Conservation (phyloP, 345 rosid species). For the Clarkia xantiana region DNA sequence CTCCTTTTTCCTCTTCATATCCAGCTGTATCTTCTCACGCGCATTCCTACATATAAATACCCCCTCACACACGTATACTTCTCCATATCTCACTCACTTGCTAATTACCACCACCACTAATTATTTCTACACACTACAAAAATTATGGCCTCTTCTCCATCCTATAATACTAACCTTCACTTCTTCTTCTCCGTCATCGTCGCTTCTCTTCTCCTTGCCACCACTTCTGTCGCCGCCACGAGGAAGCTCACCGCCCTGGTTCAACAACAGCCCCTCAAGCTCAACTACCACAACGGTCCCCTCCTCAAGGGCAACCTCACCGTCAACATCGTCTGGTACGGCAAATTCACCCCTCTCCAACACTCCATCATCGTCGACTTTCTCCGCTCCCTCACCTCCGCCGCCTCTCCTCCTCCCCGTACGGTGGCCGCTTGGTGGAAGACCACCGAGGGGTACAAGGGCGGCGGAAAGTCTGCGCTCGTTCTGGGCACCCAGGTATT, state of each 20-base stretch:
- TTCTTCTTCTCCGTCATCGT: background rate
- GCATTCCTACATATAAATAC: no score
- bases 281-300: constrained; percentile 7
- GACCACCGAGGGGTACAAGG: constrained; percentile 8
- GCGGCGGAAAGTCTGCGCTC: background rate
- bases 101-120: no score
- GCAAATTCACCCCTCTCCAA: constrained; percentile 3
- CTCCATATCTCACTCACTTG: no score
- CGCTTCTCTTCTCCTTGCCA: background rate
- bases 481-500: background rate
- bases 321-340: constrained; percentile 11
- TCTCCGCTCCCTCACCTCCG: constrained; percentile 7
- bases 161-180: background rate
- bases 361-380: constrained; percentile 9
- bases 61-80: no score
- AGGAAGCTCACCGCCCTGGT: constrained; percentile 4
- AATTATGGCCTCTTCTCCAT: no score
- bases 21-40: no score
- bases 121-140: no score
- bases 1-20: no score
- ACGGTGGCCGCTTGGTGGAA: constrained; percentile 11
- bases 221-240: background rate
- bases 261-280: constrained; percentile 6
- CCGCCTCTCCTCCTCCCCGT: constrained; percentile 1
- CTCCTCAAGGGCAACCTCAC: constrained; percentile 11